Evolutionary conservation across 169 alveolate genomes (phyloP), one percentile per base, ranked within the genome.

Genomic region (Cyclospora cayetanensis): DNA sequence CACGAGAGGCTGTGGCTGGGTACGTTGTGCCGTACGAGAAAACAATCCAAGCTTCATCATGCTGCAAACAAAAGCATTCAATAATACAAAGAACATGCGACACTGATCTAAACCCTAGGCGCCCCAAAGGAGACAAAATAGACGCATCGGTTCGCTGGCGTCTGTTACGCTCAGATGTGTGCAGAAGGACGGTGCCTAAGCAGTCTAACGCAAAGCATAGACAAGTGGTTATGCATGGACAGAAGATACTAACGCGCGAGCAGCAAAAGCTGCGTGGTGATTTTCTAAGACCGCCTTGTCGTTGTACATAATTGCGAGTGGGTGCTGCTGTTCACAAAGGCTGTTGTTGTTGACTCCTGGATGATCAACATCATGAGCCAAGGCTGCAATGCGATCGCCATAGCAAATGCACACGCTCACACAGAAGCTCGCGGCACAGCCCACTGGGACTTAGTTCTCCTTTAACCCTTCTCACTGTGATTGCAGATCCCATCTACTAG

Each of bases 301-400:
- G 86, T 95, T 96, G 86, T 95, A 96, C 35, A 91, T 84, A 29
- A 92, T 92, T 18, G 98, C 96, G 35, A 95, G 92, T 34, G 93
- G 91, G 68, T 94, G 93, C 20, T 87, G 94, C 22, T 90, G 79
- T 77, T 82, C 93, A 7, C 90, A 76, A 77, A 95, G 93, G 91
- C 91, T 95, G 27, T 72, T 76, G 82, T 96, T 96, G 94, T 94
- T 96, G 11, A 95, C 97, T 29, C 97, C 98, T 3, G 97, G 97
- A 60, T 96, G 98, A 63, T 95, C 96, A n/a, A 95, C 94, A 82
- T 96, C 98, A 84, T 96, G 98, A 35, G 96, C 93, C 65, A 96
- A 92, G 18, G 97, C 98, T 52, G 97, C 94, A 63, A n/a, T n/a
- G n/a, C n/a, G n/a, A n/a, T n/a, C n/a, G n/a, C n/a, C n/a, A n/a